These are phyloP conservation scores for Lasiosphaeriaceae sp. DNA, from an alignment of 495 filamentous ascomycete species.

Conservation along the genomic window DNA sequence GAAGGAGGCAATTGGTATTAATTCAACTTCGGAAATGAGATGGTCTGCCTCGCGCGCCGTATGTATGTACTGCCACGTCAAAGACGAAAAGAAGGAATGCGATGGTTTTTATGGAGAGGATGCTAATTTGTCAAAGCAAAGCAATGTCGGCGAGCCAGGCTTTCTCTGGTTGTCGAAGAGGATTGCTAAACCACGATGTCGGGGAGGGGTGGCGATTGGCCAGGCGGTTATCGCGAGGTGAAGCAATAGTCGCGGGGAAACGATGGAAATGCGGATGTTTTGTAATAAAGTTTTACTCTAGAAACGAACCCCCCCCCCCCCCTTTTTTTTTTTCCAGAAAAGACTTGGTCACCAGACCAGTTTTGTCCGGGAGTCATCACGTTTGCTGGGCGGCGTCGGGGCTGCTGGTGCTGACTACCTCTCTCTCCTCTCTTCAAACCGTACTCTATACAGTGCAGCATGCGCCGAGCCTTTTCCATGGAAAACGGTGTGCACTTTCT, in stretches of 20 bases:
- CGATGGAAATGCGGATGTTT: background rate
- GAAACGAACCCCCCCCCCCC: background rate
- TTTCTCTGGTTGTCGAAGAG: background rate
- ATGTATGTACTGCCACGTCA: background rate
- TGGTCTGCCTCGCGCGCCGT: no score
- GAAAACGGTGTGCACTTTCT: background rate
- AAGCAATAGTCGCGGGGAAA: background rate
- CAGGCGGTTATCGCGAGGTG: background rate
- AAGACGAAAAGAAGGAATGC: background rate
- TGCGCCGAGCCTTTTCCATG: background rate
- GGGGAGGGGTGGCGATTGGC: background rate
- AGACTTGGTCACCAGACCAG: no score
- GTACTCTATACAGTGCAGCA: background rate
- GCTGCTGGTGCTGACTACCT: background rate
- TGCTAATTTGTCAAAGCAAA: background rate
- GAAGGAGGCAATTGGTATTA: no score
- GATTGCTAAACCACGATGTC: background rate
- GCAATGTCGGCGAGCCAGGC: background rate
- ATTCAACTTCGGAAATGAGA: no score
- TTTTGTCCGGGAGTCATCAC: background rate
- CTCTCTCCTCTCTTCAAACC: no score
- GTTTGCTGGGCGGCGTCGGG: background rate
- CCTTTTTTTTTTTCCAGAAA: no score
- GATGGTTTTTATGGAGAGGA: background rate
- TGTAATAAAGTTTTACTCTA: background rate